Evolutionary conservation across 257 asterid genomes (phyloP), one percentile per base, ranked within the genome.

Genomic region (Solanum virginianum): DNA sequence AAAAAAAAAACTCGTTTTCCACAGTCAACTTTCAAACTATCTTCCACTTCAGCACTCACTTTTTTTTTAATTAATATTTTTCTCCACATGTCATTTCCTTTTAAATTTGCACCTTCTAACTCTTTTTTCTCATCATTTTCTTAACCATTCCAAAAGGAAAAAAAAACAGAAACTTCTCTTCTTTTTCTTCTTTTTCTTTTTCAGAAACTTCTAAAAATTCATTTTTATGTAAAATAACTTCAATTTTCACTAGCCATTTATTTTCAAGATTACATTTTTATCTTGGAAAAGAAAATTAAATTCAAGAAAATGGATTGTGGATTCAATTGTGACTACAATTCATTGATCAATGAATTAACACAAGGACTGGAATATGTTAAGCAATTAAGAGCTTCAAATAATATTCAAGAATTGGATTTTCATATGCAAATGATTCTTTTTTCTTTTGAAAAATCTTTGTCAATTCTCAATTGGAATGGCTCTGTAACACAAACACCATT

Each of bases 331-430:
- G 97, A 91, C 56, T 84, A 90, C 86, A 84, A 87, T 80, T 69
- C 86, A 62, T 89, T 96, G 83, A 89, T 88, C 80, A 88, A 92
- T 84, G 98, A 94, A 85, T 91, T 96, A 24, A 86, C 92, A 53
- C 93, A 90, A 81, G 99, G 98, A 85, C 90, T 91, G 96, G 99
- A 94, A 84, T 86, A 84, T 71, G 94, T 97, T 62, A 90, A 88
- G 90, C 97, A 92, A 89, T 93, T 96, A 6, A 92, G 91, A 39
- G 66, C 90, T 85, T 88, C 62, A 13, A 9, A 75, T 0, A 87
- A 93, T 81, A 75, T 87, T 9, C 91, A 88, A 36, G 83, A 79
- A 79, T 53, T 79, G 65, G 92, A 93, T 39, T 84, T 91, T 86
- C 91, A 91, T 72, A 51, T 96, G 88, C 97, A 91, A 89, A 91